Conservation (phyloP, 768 basidiomycete genomes). For the Trametes elegans region DNA sequence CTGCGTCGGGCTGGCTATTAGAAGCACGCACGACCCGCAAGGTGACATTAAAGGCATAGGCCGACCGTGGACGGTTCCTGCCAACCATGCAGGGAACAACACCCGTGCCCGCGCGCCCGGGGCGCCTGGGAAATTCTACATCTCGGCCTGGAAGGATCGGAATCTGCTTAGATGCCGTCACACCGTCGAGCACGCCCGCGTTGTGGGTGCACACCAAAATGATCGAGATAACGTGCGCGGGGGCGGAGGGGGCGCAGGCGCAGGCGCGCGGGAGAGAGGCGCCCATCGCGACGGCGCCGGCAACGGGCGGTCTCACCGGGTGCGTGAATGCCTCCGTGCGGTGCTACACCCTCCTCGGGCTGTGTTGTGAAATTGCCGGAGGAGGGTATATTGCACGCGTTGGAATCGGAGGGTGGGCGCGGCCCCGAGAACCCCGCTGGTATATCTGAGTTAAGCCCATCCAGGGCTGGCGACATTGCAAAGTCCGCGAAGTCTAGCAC, state of each 20-base stretch:
- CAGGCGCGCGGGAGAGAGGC: too few species aligned
- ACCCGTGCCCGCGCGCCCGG: neutral
- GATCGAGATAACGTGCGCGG: slow-evolving; percentile 5
- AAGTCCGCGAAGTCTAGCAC: slow-evolving; percentile 2
- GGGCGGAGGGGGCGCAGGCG: too few species aligned
- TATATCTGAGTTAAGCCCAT: slow-evolving; percentile 1
- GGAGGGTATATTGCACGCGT: slow-evolving; percentile 13
- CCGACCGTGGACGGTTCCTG: slow-evolving; percentile 11
- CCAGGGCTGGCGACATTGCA: neutral
- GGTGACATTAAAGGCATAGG: slow-evolving; percentile 8
- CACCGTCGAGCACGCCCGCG: neutral
- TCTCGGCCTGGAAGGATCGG: slow-evolving; percentile 5
- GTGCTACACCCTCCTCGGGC: slow-evolving; percentile 1
- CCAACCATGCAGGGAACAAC: slow-evolving; percentile 16
- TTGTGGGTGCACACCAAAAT: slow-evolving; percentile 10
- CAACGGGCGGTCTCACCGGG: slow-evolving; percentile 12
- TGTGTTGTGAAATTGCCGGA: slow-evolving; percentile 3
- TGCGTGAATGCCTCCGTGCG: slow-evolving; percentile 12
- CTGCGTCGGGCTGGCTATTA: slow-evolving; percentile 3
- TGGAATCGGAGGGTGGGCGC: slow-evolving; percentile 1
- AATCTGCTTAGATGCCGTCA: slow-evolving; percentile 1
- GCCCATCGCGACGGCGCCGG: slow-evolving; percentile 1
- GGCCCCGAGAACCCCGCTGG: slow-evolving; percentile 15
- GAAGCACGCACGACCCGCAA: slow-evolving; percentile 12
- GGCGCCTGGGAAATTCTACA: neutral